Evolutionary conservation across 768 basidiomycete species (phyloP).

Genomic region (Tricholoma saponaceum): DNA sequence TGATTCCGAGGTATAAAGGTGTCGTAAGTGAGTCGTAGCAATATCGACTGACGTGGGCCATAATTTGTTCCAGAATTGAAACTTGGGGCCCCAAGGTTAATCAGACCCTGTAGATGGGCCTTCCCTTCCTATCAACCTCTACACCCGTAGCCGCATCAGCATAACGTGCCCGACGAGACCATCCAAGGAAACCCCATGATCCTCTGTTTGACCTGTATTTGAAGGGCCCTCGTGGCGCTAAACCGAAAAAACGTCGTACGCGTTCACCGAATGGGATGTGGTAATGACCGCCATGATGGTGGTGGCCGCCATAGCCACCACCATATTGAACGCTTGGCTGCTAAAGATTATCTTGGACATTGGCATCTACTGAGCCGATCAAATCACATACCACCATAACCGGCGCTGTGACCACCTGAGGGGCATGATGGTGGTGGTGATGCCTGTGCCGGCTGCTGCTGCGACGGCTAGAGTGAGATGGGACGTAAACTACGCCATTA

Average conservation of each 20-base stretch:
- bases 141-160: constrained; percentile 44
- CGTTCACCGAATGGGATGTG: constrained; percentile 40
- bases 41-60: neutral
- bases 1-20: neutral
- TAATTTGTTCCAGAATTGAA: too few species aligned
- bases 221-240: constrained; percentile 36
- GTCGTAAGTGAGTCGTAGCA: neutral
- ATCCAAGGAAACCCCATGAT: constrained; percentile 55
- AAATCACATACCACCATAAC: constrained; percentile 23
- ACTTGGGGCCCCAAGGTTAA: neutral
- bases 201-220: constrained; percentile 40
- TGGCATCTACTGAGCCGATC: neutral
- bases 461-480: constrained; percentile 14
- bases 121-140: constrained; percentile 54
- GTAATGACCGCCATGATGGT: constrained; percentile 18
- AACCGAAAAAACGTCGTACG: constrained; percentile 50
- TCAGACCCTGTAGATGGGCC: constrained; percentile 48
- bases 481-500: constrained; percentile 10
- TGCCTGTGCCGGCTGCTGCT: constrained; percentile 21
- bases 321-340: constrained; percentile 23
- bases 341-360: constrained; percentile 11
- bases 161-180: constrained; percentile 44
- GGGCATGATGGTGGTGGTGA: constrained; percentile 20
- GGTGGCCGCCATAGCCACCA: constrained; percentile 11
- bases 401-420: constrained; percentile 20